A percentile compares a stretch with the other conserved stretches of the same genome.
Conservation (phyloP, 2,329 filamentous ascomycete genomes). For the Botrytis aclada region DNA sequence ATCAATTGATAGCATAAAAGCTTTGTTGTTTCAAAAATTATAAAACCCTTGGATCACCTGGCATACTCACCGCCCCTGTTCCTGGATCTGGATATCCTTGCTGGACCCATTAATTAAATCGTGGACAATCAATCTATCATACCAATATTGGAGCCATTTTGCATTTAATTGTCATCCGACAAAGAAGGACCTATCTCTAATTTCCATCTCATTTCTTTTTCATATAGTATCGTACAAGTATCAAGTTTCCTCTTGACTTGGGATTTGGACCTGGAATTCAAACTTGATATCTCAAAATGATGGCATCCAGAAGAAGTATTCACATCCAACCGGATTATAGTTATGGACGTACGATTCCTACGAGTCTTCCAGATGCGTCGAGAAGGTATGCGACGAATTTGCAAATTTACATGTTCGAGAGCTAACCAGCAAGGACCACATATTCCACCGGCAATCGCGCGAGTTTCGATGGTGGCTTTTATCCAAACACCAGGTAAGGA, state of each 20-base stretch:
- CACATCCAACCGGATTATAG: conserved; percentile 36
- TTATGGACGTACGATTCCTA: conserved; percentile 31
- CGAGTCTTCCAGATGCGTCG: conserved; percentile 30
- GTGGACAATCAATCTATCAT: conserved; percentile 14
- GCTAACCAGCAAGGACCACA: conserved; percentile 34
- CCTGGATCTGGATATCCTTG: conserved; percentile 18
- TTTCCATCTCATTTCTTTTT: background rate
- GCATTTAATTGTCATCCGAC: conserved; percentile 11
- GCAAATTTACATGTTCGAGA: conserved; percentile 20
- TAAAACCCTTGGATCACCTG: conserved; percentile 18
- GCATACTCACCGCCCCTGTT: conserved; percentile 20
- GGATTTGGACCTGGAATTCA: background rate
- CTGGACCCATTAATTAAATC: conserved; percentile 18
- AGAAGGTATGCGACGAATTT: conserved; percentile 36
- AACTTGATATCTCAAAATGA: conserved; percentile 26
- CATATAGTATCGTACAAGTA: background rate
- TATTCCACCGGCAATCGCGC: conserved; percentile 32
- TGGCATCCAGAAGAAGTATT: conserved; percentile 37
- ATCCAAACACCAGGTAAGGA: conserved; percentile 37
- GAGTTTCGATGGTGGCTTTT: conserved; percentile 33
- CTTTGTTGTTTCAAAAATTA: conserved; percentile 18
- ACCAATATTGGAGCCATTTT: conserved; percentile 12
- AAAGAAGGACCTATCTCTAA: conserved; percentile 2
- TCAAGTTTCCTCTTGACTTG: conserved; percentile 10
- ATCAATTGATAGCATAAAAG: conserved; percentile 16